These are phyloP conservation scores for Metarhizium brunneum DNA, from an alignment of 2,329 filamentous ascomycete species.

Conservation along the genomic window DNA sequence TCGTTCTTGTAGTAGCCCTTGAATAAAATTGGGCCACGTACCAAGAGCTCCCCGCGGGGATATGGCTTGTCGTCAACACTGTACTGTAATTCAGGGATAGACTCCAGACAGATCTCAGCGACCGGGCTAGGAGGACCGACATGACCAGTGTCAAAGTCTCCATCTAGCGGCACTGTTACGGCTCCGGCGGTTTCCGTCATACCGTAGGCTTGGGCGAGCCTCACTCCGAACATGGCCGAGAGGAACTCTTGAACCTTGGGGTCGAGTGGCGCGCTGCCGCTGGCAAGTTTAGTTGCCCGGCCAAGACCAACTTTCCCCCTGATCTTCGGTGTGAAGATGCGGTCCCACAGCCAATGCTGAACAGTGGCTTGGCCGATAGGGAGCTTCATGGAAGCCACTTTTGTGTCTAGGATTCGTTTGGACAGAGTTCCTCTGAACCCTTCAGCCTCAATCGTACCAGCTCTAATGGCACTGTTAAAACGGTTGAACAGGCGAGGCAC, in stretches of 20 bases:
- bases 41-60: conserved; percentile 79
- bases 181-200: conserved; percentile 89
- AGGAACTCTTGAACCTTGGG: conserved; percentile 82
- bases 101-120: conserved; percentile 70
- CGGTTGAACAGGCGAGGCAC: conserved; percentile 88
- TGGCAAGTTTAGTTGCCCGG: conserved; percentile 62
- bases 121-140: conserved; percentile 64
- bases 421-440: conserved; percentile 76
- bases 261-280: conserved; percentile 84
- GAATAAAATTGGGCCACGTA: conserved; percentile 76
- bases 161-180: conserved; percentile 55
- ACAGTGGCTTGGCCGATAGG: conserved; percentile 64
- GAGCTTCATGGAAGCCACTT: conserved; percentile 68
- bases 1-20: conserved; percentile 82
- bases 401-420: conserved; percentile 67
- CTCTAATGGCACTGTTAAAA: conserved; percentile 74
- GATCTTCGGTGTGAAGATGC: conserved; percentile 87
- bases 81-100: conserved; percentile 92
- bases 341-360: conserved; percentile 68
- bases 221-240: conserved; percentile 67
- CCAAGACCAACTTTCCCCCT: conserved; percentile 71
- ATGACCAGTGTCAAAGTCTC: conserved; percentile 70
- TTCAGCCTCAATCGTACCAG: conserved; percentile 66
- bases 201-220: conserved; percentile 82
- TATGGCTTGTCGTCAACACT: conserved; percentile 75